A percentile compares a stretch with the other conserved stretches of the same genome.
Conservation (phyloP, 2,329 filamentous ascomycete species). For the Alternaria triticimaculans region DNA sequence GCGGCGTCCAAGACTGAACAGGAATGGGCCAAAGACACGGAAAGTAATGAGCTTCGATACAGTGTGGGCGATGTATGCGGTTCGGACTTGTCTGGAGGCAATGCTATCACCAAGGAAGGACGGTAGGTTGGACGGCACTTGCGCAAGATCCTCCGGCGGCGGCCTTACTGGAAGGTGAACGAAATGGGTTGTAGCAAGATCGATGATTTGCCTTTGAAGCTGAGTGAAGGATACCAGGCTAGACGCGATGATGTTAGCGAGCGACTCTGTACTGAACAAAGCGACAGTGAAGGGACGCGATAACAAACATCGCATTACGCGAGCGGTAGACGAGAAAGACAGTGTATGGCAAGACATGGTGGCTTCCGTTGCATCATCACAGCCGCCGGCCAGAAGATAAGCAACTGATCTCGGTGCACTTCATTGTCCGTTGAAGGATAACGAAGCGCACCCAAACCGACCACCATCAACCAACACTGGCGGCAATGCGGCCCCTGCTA, state of each 20-base stretch:
- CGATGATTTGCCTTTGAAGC: constrained; percentile 59
- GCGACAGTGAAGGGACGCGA: background rate
- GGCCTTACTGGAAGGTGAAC: constrained; percentile 59
- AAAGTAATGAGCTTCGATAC: constrained; percentile 63
- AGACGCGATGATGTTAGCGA: constrained; percentile 9
- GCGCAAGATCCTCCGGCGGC: constrained; percentile 58
- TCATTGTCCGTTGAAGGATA: constrained; percentile 11
- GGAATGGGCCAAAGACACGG: constrained; percentile 64
- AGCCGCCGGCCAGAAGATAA: constrained; percentile 11
- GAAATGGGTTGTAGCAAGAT: constrained; percentile 61
- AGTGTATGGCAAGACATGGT: constrained; percentile 15
- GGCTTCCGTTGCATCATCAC: constrained; percentile 11
- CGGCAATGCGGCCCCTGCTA: background rate
- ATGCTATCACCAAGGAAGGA: constrained; percentile 61
- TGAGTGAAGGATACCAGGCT: constrained; percentile 61
- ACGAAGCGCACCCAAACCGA: constrained; percentile 4
- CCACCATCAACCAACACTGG: constrained; percentile 1
- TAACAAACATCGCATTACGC: constrained; percentile 10
- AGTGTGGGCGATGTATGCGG: constrained; percentile 63
- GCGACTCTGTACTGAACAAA: background rate
- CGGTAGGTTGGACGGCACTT: constrained; percentile 60
- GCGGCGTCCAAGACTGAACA: constrained; percentile 62
- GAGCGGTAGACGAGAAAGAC: constrained; percentile 13
- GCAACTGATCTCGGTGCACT: constrained; percentile 17
- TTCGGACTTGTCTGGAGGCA: constrained; percentile 59